A percentile compares a stretch with the other conserved stretches of the same genome.
These are phyloP conservation scores for Ormosia semicastrata DNA, from an alignment of 306 rosid genomes.

Conservation along the genomic window DNA sequence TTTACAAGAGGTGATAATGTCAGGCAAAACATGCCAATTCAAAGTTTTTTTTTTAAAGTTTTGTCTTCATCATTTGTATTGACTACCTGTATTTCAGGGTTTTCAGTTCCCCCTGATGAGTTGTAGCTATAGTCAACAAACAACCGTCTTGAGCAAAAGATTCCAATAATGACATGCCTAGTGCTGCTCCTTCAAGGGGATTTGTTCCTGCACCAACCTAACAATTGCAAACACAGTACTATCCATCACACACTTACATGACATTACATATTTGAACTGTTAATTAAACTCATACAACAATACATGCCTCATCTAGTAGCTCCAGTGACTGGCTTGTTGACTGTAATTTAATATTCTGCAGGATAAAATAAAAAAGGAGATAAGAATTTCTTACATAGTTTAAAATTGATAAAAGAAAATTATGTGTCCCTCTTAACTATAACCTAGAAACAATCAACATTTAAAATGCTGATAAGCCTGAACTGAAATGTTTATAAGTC, in stretches of 20 bases:
- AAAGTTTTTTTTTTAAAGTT: neutral
- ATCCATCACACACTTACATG: conserved; percentile 6
- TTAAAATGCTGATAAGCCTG: neutral
- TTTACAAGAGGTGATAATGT: neutral
- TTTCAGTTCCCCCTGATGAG: conserved; percentile 98
- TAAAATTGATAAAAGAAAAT: neutral
- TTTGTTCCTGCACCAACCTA: conserved; percentile 99
- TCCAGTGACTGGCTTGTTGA: conserved; percentile 78
- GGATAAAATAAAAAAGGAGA: conserved; percentile 22
- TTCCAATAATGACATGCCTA: conserved; percentile 89
- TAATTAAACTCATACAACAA: neutral
- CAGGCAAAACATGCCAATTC: neutral
- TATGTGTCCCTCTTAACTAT: neutral
- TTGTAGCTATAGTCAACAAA: conserved; percentile 84
- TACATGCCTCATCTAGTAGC: conserved; percentile 84
- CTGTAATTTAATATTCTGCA: conserved; percentile 73
- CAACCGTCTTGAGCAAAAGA: conserved; percentile 77
- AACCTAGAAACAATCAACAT: neutral
- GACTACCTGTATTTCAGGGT: conserved; percentile 92
- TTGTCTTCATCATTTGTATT: conserved; percentile 11
- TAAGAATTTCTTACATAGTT: neutral
- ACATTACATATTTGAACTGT: conserved; percentile 5
- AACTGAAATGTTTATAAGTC: neutral
- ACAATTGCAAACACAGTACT: conserved; percentile 27
- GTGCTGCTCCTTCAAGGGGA: conserved; percentile 97